Evolutionary conservation across 1,284 basidiomycete genomes (phyloP), one percentile per base, ranked within the genome.

Genomic region (Cutaneotrichosporon cutaneum): DNA sequence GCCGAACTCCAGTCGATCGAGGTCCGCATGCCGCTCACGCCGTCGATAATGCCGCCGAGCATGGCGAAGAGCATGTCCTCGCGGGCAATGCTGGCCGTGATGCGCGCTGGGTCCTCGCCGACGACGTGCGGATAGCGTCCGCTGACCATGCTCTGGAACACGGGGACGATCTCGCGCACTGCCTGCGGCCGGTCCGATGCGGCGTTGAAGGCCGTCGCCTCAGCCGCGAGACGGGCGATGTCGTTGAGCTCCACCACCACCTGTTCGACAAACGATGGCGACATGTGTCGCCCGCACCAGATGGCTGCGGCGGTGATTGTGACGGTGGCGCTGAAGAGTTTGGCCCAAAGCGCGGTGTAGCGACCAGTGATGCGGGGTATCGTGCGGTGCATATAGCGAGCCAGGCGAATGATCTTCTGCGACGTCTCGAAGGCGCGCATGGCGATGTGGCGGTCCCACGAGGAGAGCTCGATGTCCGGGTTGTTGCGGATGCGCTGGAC

Each of bases 1-100:
- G 33, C 52, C 21, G 52, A 39, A 9, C 52, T 39, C 48, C 48
- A 51, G 48, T 51, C 48, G 14, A 30, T 5, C 24, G 26, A 30
- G 14, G 4, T 32, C 13, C 18, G 48, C 26, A 51, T 18, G 4
- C 9, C 27, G 3, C 6, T 32, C 26, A 51, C 26, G 1, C 48
- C 48, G 27, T 54, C 35, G 21, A 47, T 32, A 4, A 26, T 24
- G 9, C 76, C 76, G 14, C 76, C 76, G 11, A 77, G 66, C 2
- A 77, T 64, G 5, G 73, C 70, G 56, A 72, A 77, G 14, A 77
- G 62, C 74, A 77, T 77, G 60, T 77, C 73, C 59, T 76, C 75
- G 14, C 68, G 69, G 51, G 74, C 68, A 9, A 56, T 56, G 13
- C 67, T 68, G 27, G 70, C 56, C 13, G 47, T 48, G 16, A 44